Evolutionary conservation across 371 early-diverging fungal species (phyloP).

Genomic region (Parasitella parasitica): DNA sequence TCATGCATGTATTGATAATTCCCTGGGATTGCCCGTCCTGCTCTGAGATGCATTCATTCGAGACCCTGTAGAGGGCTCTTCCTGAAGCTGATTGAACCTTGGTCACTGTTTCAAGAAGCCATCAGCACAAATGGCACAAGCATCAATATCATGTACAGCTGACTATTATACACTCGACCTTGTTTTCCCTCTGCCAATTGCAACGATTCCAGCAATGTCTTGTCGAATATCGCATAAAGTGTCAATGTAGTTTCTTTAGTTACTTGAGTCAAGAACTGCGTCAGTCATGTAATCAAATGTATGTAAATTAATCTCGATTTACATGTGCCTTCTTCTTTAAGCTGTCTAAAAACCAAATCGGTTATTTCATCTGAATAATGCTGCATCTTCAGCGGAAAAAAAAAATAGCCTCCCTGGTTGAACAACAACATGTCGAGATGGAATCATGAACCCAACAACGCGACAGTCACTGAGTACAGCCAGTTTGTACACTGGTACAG

Average conservation of each 20-base stretch:
- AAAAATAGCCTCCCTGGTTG: neutral
- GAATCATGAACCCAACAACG: neutral
- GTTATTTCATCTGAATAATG: neutral
- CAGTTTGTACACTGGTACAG: no score
- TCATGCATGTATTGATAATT: conserved; percentile 13
- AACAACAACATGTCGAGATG: neutral
- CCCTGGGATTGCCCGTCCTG: neutral
- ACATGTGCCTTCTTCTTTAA: neutral
- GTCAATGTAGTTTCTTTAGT: conserved; percentile 10
- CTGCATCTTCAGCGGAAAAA: neutral
- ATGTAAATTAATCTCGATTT: neutral
- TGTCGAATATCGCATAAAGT: conserved; percentile 12
- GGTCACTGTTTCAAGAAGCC: neutral
- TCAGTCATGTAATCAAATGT: neutral
- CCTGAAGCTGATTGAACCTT: conserved; percentile 15
- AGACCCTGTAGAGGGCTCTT: conserved; percentile 21
- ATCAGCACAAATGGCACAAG: neutral
- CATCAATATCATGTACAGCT: no score
- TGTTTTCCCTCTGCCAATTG: conserved; percentile 24
- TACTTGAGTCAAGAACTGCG: conserved; percentile 8
- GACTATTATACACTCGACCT: conserved; percentile 7
- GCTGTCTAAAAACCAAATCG: neutral
- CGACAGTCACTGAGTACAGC: neutral
- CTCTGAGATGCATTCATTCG: conserved; percentile 4
- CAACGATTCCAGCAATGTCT: conserved; percentile 19